Base-by-base conservation (phyloP, 176 grass and related monocot genomes). In the Guadua angustifolia region DNA sequence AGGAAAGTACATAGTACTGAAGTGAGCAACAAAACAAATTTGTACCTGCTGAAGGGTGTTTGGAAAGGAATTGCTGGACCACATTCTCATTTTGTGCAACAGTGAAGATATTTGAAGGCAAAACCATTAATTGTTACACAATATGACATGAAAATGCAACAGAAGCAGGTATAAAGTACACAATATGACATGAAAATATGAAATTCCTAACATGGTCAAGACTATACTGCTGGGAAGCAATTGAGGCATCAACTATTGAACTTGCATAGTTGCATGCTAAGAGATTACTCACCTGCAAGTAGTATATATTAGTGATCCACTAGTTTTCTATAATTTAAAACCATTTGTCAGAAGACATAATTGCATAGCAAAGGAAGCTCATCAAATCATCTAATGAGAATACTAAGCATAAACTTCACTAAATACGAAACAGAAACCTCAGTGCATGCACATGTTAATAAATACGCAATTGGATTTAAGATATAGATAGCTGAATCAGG, bases 81-180 rank as follows among this genome's bases (percentile, higher is more conserved):
- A 98, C 93, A 60, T 90, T 80, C 82, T 98, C 95, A 80, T 98
- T 98, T 89, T 98, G 95, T 16, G 89, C 68, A 32, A 93, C 73
- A 42, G 95, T 98, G 82, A 98, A 87, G 59, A 93, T 98, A 82
- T 85, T 69, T 49, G 5, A 95, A 97, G 32, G 35, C 9, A 89
- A 89, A 73, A 76, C 5, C 22, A 33, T 51, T 39, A 80, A 79
- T 75, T 52, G 9, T 74, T 40, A 77, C 18, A 62, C 8, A 66
- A 72, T 24, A 45, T 49, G 17, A 39, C 24, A 70, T 21, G 40
- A 22, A 63, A 82, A 72, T 74, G 42, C 26, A 66, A 90, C 12
- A 58, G 9, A 46, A 77, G 40, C 39, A 33, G 9, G 35, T 26
- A 49, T 21, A 57, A 39, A 70, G 21, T 69, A 67, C 18, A 62